Percentiles rank a stretch among this genome's conserved stretches.
Evolutionary conservation across 495 filamentous ascomycete species (phyloP).

Genomic region (Tricharina praecox): DNA sequence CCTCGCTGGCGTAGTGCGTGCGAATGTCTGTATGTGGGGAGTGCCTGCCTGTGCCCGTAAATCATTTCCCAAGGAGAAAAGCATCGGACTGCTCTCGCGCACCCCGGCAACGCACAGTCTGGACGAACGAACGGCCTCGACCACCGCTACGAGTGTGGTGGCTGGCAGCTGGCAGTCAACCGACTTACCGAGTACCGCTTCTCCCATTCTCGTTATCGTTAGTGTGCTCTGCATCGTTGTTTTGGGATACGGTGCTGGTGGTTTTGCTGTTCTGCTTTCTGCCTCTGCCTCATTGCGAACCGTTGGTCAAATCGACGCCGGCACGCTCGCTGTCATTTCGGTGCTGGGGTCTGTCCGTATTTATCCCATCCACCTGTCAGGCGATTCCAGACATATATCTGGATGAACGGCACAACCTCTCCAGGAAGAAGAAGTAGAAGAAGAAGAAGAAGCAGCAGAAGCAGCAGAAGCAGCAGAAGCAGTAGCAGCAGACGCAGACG

Average conservation of each 20-base stretch:
- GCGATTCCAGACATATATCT: too few relatives aligned
- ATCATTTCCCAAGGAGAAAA: conserved; percentile 4
- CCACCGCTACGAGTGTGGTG: too few relatives aligned
- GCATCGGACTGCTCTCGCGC: conserved; percentile 2
- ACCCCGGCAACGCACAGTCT: too few relatives aligned
- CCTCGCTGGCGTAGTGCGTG: neutral
- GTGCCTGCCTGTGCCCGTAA: conserved; percentile 2
- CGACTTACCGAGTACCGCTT: too few relatives aligned
- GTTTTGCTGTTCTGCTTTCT: conserved; percentile 1
- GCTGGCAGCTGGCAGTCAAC: conserved; percentile 2
- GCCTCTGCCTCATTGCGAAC: conserved; percentile 6
- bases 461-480: too few relatives aligned
- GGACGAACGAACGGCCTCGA: conserved; percentile 2
- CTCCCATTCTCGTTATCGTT: too few relatives aligned
- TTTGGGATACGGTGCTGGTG: conserved; percentile 4
- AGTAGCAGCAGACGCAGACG: too few relatives aligned
- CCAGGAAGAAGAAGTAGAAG: too few relatives aligned
- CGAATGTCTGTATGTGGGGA: neutral
- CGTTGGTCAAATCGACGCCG: neutral
- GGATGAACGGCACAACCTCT: too few relatives aligned
- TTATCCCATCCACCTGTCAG: too few relatives aligned
- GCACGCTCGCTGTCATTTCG: neutral
- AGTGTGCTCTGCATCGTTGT: neutral
- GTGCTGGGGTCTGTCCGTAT: too few relatives aligned
- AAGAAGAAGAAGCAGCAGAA: too few relatives aligned